phyloP scores from a whole-genome alignment of 805 yeast species.

The Cyberlindnera sargentensis region DNA sequence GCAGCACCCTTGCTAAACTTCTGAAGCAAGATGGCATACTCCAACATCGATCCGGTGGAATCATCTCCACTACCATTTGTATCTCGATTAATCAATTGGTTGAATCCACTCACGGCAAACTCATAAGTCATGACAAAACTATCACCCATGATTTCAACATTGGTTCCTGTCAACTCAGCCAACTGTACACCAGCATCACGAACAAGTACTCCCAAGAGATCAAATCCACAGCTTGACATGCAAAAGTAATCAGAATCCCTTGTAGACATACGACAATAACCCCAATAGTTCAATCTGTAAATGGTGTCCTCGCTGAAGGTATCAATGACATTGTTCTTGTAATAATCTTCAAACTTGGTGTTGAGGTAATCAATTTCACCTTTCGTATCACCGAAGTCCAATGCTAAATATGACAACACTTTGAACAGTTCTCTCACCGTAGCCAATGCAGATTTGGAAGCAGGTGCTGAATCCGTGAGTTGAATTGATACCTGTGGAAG shows the following conservation, averaged over 20 bases:
- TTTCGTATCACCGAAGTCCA: constrained; percentile 31
- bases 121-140: constrained; percentile 36
- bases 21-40: constrained; percentile 22
- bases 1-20: constrained; percentile 23
- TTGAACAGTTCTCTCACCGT: constrained; percentile 37
- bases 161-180: constrained; percentile 33
- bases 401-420: constrained; percentile 38
- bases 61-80: constrained; percentile 9
- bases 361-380: constrained; percentile 17
- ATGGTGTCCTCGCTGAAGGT: constrained; percentile 36
- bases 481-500: constrained; percentile 38
- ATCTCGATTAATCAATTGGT: constrained; percentile 12
- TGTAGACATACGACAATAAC: constrained; percentile 39
- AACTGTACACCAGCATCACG: constrained; percentile 45
- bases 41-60: constrained; percentile 11
- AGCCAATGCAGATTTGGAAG: constrained; percentile 27
- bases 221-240: constrained; percentile 36
- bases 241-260: constrained; percentile 23
- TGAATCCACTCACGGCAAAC: constrained; percentile 25
- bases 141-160: constrained; percentile 32
- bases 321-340: constrained; percentile 31
- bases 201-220: constrained; percentile 38
- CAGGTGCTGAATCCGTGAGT: constrained; percentile 29
- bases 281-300: constrained; percentile 38
- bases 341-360: constrained; percentile 19